phyloP scores from a whole-genome alignment of 116 monocot genomes.

The Posidonia oceanica region DNA sequence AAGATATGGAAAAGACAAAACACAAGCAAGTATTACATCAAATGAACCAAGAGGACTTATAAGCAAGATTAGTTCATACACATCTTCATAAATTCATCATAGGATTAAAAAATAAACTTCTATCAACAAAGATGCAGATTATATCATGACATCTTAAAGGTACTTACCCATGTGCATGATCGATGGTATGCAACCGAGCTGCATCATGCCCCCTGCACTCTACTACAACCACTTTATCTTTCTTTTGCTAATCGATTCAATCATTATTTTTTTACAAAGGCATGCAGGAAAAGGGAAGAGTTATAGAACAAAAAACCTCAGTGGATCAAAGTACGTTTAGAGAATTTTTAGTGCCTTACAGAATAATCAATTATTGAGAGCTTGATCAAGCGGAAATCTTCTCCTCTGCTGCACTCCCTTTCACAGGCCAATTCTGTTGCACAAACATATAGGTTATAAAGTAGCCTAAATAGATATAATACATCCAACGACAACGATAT shows the following conservation, averaged over 20 bases:
- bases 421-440: constrained; percentile 65
- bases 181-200: constrained; percentile 59
- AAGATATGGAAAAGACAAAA: no score
- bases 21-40: no score
- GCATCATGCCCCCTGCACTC: constrained; percentile 94
- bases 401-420: constrained; percentile 92
- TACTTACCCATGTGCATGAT: constrained; percentile 78
- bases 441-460: neutral
- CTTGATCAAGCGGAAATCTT: constrained; percentile 89
- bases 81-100: no score
- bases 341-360: constrained; percentile 25
- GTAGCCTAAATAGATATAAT: no score
- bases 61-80: no score
- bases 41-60: no score
- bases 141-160: neutral
- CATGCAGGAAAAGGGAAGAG: neutral
- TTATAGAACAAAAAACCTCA: neutral
- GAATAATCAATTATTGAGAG: constrained; percentile 73
- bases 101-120: no score
- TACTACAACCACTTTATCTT: constrained; percentile 53
- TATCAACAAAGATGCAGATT: no score
- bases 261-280: neutral
- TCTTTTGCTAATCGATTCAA: constrained; percentile 43
- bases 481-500: no score
- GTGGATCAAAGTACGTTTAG: neutral